Base-by-base conservation (phyloP, 2,329 filamentous ascomycete species). In the Aspergillus ustus region DNA sequence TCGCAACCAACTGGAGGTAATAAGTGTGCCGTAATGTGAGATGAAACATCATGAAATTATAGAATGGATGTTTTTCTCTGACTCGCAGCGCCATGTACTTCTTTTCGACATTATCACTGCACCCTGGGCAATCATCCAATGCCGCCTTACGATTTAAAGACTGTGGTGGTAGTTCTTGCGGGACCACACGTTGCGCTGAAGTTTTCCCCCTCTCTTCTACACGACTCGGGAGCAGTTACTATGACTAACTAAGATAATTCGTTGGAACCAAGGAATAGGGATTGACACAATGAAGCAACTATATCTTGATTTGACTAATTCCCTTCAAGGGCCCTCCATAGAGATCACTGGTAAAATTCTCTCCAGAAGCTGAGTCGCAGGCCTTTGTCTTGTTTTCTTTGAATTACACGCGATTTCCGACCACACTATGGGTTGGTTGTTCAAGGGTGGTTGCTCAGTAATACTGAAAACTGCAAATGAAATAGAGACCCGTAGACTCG, bases 1-100 rank as follows among this genome's bases (percentile, higher is more conserved):
- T 89, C 89, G 71, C 92, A 97, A 79, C 89, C 92, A 7, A 83
- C 92, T 28, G 89, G 88, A 59, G 90, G 89, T 60, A 87, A 87
- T 71, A 97, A 96, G 80, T 98, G 95, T 77, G 71, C 77, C 59
- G 77, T 97, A 70, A 98, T 99, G 95, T 99, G 83, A 85, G 71
- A 52, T 7, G 19, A 19, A 28, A 48, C 11, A n/a, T 20, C 17
- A 45, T 22, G 9, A 50, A 50, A 19, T 34, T 13, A 50, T 49
- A 49, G 28, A 57, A 57, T 50, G 19, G 19, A 28, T 28, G n/a
- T 8, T 49, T n/a, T 49, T 28, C 25, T 19, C 17, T 52, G n/a
- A 13, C 20, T 20, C 45, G 34, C 34, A 40, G 34, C 13, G 2
- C 15, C 15, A 40, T 40, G 34, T 15, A 40, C 11, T 40, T 5